Evolutionary conservation across 768 basidiomycete species (phyloP).

Genomic region (Crepidotus variabilis): DNA sequence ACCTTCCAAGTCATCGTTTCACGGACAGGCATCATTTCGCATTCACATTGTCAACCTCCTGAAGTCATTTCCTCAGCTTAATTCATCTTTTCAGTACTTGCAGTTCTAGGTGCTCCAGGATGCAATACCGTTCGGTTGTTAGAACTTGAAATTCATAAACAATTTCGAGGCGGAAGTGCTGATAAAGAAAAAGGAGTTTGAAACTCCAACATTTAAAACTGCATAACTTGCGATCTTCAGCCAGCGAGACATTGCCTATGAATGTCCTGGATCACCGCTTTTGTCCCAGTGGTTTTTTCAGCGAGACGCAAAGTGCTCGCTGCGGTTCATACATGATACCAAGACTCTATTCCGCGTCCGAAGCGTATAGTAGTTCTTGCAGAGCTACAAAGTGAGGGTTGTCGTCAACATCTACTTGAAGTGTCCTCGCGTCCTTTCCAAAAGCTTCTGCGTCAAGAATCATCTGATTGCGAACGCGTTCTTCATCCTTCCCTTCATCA

Average conservation of each 20-base stretch:
- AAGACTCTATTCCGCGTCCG: constrained; percentile 28
- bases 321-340: no score
- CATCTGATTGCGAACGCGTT: constrained; percentile 82
- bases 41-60: constrained; percentile 35
- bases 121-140: not conserved
- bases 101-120: not conserved
- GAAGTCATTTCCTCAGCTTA: not conserved
- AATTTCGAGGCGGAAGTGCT: not conserved
- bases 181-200: not conserved
- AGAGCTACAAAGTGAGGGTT: constrained; percentile 53
- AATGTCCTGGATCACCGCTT: no score
- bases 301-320: no score
- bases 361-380: constrained; percentile 54
- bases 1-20: constrained; percentile 15
- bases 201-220: no score
- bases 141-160: no score
- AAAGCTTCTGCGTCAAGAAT: constrained; percentile 83
- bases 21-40: constrained; percentile 58
- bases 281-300: no score
- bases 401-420: constrained; percentile 61
- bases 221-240: no score
- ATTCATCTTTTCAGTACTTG: not conserved
- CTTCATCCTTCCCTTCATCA: constrained; percentile 81
- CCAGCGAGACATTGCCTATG: no score
- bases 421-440: constrained; percentile 64